A percentile compares a stretch with the other conserved stretches of the same genome.
Conservation (phyloP, 805 yeast species). For the Tetrapisispora nanseiensis region DNA sequence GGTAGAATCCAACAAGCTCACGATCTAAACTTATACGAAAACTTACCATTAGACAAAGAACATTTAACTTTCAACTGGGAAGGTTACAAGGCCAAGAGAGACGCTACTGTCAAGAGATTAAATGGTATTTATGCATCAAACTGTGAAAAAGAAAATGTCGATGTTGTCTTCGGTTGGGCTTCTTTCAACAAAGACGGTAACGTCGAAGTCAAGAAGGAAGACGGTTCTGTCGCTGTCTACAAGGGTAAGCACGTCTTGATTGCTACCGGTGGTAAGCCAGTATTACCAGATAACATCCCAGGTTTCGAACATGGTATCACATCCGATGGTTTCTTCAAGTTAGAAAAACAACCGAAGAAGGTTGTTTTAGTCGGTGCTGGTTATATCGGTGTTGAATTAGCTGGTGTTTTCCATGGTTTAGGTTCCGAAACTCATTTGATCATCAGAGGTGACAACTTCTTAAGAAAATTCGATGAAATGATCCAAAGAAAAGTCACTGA, state of each 20-base stretch:
- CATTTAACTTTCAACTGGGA: constrained; percentile 72
- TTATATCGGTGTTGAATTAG: constrained; percentile 89
- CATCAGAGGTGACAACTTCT: constrained; percentile 83
- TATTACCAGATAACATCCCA: constrained; percentile 53
- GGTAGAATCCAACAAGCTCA: constrained; percentile 61
- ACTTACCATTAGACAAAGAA: constrained; percentile 39
- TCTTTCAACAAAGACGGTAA: constrained; percentile 57
- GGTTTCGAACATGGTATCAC: constrained; percentile 79
- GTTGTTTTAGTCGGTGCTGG: constrained; percentile 98
- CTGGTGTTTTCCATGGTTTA: constrained; percentile 86
- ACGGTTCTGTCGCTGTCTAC: constrained; percentile 47
- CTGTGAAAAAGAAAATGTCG: constrained; percentile 81
- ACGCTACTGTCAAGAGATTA: constrained; percentile 77
- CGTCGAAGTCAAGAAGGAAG: constrained; percentile 67
- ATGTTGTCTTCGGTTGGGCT: constrained; percentile 79
- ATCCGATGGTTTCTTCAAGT: constrained; percentile 84
- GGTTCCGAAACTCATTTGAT: constrained; percentile 81
- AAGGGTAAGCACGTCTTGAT: constrained; percentile 77
- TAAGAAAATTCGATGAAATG: constrained; percentile 77
- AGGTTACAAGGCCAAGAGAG: constrained; percentile 74
- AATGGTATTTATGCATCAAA: constrained; percentile 92
- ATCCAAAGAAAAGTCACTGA: constrained; percentile 75
- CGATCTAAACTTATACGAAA: constrained; percentile 71
- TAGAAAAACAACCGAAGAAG: constrained; percentile 74
- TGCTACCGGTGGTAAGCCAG: constrained; percentile 90